phyloP scores from a whole-genome alignment of 768 basidiomycete species.

The Pulveroboletus ravenelii region DNA sequence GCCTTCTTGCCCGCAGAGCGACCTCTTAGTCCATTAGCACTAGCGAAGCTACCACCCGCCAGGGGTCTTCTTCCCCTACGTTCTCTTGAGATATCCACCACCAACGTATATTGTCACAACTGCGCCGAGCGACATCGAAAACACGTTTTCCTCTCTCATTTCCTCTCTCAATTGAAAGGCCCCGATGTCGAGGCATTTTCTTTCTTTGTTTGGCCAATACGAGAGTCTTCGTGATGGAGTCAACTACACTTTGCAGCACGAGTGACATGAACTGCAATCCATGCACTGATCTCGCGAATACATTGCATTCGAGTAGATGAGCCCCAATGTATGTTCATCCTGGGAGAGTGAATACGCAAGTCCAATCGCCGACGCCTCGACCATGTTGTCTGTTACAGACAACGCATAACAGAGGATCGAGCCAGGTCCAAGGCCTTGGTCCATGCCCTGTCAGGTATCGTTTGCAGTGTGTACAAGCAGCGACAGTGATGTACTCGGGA shows the following conservation, averaged over 20 bases:
- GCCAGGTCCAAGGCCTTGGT: slow-evolving; percentile 54
- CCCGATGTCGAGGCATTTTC: slow-evolving; percentile 76
- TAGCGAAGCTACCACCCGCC: slow-evolving; percentile 42
- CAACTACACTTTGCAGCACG: slow-evolving; percentile 35
- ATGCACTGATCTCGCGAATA: slow-evolving; percentile 78
- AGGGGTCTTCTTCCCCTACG: slow-evolving; percentile 59
- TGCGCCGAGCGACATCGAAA: slow-evolving; percentile 70
- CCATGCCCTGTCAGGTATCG: slow-evolving; percentile 1
- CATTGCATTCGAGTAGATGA: slow-evolving; percentile 78
- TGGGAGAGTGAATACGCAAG: slow-evolving; percentile 67
- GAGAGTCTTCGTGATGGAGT: slow-evolving; percentile 22
- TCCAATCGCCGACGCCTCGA: slow-evolving; percentile 81
- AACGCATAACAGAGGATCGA: slow-evolving; percentile 66
- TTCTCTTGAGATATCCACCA: slow-evolving; percentile 43
- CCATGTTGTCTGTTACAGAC: slow-evolving; percentile 79
- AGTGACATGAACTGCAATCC: slow-evolving; percentile 72
- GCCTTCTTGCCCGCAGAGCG: background rate
- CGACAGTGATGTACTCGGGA: slow-evolving; percentile 45
- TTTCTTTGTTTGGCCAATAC: slow-evolving; percentile 66
- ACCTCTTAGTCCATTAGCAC: slow-evolving; percentile 1
- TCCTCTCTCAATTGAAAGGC: slow-evolving; percentile 62
- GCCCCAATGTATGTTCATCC: slow-evolving; percentile 60
- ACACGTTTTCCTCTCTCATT: slow-evolving; percentile 66
- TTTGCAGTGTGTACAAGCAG: background rate
- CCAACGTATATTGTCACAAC: slow-evolving; percentile 59